Evolutionary conservation across 1,139 yeast genomes (phyloP), one percentile per base, ranked within the genome.

Genomic region (Suhomyces terraborum): DNA sequence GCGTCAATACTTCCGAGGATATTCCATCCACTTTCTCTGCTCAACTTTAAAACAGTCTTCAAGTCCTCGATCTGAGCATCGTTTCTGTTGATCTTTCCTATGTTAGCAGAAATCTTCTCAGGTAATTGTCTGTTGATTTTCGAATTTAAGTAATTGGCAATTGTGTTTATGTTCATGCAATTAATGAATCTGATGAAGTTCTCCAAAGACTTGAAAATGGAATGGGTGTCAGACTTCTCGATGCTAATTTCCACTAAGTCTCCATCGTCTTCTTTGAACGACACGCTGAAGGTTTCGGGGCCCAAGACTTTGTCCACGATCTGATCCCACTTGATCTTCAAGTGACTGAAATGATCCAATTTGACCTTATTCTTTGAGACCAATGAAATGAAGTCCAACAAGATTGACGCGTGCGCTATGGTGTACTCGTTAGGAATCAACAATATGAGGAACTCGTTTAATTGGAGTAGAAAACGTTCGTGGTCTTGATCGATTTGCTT

Each of bases 151-250:
- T 47, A 62, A 29, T 59, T 57, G 29, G 61, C 66, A 30, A 68
- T 48, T 1, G 55, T 43, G 4, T 48, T 52, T 26, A 59, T 45
- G 20, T 56, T 51, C 18, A 67, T 41, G 9, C 56, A 38, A 43
- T 68, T 65, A 16, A 69, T 56, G 41, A 67, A 69, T 12, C 44
- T 46, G 16, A 69, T 58, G 39, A 69, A 66, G 31, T 52, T 54
- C 4, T 50, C 43, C 8, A 65, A 39, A 0, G 73, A 66, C 18
- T 47, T 38, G 37, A 61, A 55, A 32, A 53, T 54, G 26, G 41
- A 25, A 24, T 35, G 38, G 21, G 29, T 27, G 7, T 40, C 7
- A 5, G 29, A 19, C 12, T 19, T 13, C 3, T 20, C 34, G n/a
- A 40, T 20, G 3, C n/a, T 17, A 9, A 46, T 20, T 12, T 39